These are phyloP conservation scores for Naganishia sp. DNA, from an alignment of 1,284 basidiomycete genomes.

Conservation along the genomic window DNA sequence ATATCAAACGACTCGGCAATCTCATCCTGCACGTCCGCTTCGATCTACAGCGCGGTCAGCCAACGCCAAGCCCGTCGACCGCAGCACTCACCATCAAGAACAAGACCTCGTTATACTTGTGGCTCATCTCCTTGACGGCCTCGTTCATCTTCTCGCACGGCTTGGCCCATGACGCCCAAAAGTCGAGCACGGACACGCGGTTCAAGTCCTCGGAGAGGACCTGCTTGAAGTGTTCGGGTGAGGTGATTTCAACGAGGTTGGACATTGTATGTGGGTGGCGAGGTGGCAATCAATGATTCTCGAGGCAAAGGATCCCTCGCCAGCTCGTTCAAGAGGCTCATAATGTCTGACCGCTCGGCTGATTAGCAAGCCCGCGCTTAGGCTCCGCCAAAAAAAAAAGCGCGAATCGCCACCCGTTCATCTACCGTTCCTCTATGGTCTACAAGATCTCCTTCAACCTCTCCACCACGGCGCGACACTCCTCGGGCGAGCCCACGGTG, in stretches of 20 bases:
- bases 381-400: neutral
- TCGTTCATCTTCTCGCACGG: constrained; percentile 86
- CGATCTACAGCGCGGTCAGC: constrained; percentile 62
- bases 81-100: constrained; percentile 68
- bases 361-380: constrained; percentile 24
- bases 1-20: constrained; percentile 93
- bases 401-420: constrained; percentile 4
- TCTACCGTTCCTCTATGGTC: neutral
- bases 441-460: constrained; percentile 46
- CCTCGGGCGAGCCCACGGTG: constrained; percentile 82
- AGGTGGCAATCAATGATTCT: neutral
- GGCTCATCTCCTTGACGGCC: constrained; percentile 68
- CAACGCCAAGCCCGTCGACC: neutral
- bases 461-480: constrained; percentile 64
- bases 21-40: constrained; percentile 83
- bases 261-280: constrained; percentile 13
- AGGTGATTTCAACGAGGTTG: constrained; percentile 59
- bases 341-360: neutral
- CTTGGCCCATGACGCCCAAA: constrained; percentile 90
- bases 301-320: neutral
- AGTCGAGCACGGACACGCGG: constrained; percentile 81
- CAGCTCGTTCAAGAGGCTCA: neutral
- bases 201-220: constrained; percentile 73
- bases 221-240: constrained; percentile 70
- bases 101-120: constrained; percentile 68